Evolutionary conservation across 345 rosid genomes (phyloP).

Genomic region (Noccaea bulbosa): DNA sequence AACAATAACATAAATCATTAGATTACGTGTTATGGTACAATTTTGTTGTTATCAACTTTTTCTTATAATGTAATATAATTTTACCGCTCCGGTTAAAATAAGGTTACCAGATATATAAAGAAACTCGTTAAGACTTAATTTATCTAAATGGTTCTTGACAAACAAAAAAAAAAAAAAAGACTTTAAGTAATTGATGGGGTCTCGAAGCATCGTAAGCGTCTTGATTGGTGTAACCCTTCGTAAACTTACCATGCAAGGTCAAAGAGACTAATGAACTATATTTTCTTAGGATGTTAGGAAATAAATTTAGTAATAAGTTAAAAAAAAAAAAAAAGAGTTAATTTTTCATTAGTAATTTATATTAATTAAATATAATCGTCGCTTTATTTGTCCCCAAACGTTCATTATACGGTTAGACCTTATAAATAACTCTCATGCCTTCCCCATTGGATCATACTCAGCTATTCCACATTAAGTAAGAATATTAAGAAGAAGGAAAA

Average conservation of each 20-base stretch:
- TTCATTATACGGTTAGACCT: conserved; percentile 23
- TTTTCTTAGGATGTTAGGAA: not conserved
- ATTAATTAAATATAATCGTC: conserved; percentile 8
- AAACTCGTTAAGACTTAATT: not conserved
- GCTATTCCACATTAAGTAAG: conserved; percentile 10
- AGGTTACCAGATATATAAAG: not conserved
- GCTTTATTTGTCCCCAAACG: conserved; percentile 40
- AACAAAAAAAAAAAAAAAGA: too few species aligned
- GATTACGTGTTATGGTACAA: not conserved
- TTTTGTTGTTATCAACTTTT: not conserved
- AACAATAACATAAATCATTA: not conserved
- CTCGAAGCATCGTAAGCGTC: conserved; percentile 1
- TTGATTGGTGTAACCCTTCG: not conserved
- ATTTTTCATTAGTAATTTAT: conserved; percentile 3
- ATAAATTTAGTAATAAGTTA: not conserved
- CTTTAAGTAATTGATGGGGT: not conserved
- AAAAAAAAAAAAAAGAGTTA: not conserved
- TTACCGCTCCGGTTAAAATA: not conserved
- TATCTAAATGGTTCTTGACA: not conserved
- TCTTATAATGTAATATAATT: not conserved
- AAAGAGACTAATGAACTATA: not conserved
- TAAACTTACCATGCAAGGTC: not conserved
- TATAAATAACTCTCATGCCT: conserved; percentile 37
- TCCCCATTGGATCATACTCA: conserved; percentile 32
- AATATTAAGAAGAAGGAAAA: not conserved